These are phyloP conservation scores for Thermoascus crustaceus DNA, from an alignment of 2,329 filamentous ascomycete species.

Conservation along the genomic window DNA sequence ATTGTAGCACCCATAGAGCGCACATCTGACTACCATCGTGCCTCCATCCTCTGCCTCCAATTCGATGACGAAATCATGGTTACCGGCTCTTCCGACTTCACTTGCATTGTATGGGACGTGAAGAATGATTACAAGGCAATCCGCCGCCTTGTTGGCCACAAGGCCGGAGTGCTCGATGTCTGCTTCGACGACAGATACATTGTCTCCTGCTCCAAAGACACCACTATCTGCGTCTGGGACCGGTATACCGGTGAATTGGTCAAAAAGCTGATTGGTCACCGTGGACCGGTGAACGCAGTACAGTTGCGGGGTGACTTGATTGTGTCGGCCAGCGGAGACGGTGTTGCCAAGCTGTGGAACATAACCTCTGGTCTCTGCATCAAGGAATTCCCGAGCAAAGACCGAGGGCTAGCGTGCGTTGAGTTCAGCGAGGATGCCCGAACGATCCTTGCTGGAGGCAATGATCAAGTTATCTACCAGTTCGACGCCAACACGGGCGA, in stretches of 20 bases:
- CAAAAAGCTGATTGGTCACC: constrained; percentile 74
- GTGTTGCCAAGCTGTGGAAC: constrained; percentile 91
- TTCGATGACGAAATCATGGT: constrained; percentile 91
- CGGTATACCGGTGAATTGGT: constrained; percentile 67
- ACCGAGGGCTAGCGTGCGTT: constrained; percentile 87
- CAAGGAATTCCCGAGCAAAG: constrained; percentile 82
- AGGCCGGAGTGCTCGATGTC: constrained; percentile 83
- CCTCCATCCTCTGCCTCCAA: constrained; percentile 89
- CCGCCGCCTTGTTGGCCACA: constrained; percentile 67
- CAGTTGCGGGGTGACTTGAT: constrained; percentile 89
- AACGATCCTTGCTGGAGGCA: constrained; percentile 86
- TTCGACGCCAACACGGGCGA: constrained; percentile 90
- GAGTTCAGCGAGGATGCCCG: constrained; percentile 95
- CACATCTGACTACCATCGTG: constrained; percentile 62
- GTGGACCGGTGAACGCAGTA: constrained; percentile 90
- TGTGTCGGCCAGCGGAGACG: constrained; percentile 89
- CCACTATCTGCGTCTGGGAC: constrained; percentile 90
- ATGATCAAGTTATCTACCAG: constrained; percentile 90
- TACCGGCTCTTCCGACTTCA: constrained; percentile 86
- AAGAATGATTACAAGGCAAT: constrained; percentile 70
- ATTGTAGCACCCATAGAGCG: constrained; percentile 34
- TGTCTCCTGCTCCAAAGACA: constrained; percentile 94
- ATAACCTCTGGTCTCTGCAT: constrained; percentile 80
- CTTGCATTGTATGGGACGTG: constrained; percentile 86
- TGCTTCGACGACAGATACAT: constrained; percentile 89